Percentiles rank a stretch among this genome's conserved stretches.
These are phyloP conservation scores for Salpingoeca rosetta DNA, from an alignment of 78 protist species.

Conservation along the genomic window DNA sequence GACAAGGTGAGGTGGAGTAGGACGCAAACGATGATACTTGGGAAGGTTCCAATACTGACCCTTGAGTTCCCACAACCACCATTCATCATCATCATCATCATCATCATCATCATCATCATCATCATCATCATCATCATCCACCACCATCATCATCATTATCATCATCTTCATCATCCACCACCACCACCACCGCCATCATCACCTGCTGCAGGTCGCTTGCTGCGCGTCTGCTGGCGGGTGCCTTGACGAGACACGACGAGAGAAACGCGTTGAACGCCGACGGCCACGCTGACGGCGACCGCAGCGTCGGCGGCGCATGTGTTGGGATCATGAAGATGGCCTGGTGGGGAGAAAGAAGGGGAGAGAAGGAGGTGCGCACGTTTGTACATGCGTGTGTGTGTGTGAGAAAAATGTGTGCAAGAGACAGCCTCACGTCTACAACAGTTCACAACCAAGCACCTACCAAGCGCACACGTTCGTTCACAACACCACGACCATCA, in stretches of 20 bases:
- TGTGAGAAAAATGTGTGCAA: not conserved
- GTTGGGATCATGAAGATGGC: conserved; percentile 51
- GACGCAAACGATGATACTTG: too few species aligned
- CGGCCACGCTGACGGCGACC: conserved; percentile 45
- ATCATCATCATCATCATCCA: too few species aligned
- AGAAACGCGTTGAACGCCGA: conserved; percentile 61
- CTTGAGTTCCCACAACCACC: too few species aligned
- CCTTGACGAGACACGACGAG: conserved; percentile 58
- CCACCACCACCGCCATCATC: not conserved
- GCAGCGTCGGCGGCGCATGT: conserved; percentile 56
- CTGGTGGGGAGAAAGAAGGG: not conserved
- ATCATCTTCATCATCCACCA: too few species aligned
- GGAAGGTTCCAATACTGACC: too few species aligned
- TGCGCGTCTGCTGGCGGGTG: conserved; percentile 49
- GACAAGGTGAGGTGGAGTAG: too few species aligned
- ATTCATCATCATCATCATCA: too few species aligned
- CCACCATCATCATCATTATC: too few species aligned
- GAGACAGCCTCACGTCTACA: not conserved
- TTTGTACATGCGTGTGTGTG: not conserved
- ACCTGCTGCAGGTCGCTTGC: conserved; percentile 43
- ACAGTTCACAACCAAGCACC: too few species aligned
- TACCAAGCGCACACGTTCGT: not conserved
- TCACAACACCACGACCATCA: not conserved
- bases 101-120: too few species aligned
- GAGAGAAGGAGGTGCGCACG: not conserved